Evolutionary conservation across 1,284 basidiomycete species (phyloP).

Genomic region (Rhizoctonia solani): DNA sequence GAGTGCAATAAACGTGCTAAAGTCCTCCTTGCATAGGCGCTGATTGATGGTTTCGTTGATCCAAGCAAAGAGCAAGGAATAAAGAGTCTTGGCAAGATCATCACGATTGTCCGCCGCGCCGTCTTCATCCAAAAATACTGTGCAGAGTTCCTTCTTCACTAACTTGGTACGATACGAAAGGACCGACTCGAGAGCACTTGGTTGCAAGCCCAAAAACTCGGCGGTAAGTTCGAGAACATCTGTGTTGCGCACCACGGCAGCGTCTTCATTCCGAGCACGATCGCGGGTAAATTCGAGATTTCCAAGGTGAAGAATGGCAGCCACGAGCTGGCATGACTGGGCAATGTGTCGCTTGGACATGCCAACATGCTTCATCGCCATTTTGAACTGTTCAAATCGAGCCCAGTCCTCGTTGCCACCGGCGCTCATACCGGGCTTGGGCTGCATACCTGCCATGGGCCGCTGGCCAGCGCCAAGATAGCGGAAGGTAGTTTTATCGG

Average conservation of each 20-base stretch:
- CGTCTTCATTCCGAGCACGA: slow-evolving; percentile 79
- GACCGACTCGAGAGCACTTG: slow-evolving; percentile 76
- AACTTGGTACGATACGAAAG: slow-evolving; percentile 92
- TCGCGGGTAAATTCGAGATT: slow-evolving; percentile 94
- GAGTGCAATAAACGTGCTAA: slow-evolving; percentile 89
- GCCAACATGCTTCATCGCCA: slow-evolving; percentile 90
- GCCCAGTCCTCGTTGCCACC: slow-evolving; percentile 65
- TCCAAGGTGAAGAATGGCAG: slow-evolving; percentile 93
- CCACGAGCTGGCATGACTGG: slow-evolving; percentile 91
- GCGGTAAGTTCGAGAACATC: slow-evolving; percentile 82
- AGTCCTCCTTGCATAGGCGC: slow-evolving; percentile 89
- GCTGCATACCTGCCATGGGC: slow-evolving; percentile 50
- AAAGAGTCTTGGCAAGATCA: slow-evolving; percentile 90
- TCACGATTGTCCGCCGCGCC: slow-evolving; percentile 91
- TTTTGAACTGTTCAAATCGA: slow-evolving; percentile 89
- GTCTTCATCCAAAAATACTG: slow-evolving; percentile 93
- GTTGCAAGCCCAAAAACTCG: slow-evolving; percentile 86
- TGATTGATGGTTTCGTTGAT: slow-evolving; percentile 96
- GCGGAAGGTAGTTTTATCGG: slow-evolving; percentile 77
- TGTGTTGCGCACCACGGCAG: slow-evolving; percentile 81
- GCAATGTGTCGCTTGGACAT: slow-evolving; percentile 92
- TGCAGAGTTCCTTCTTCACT: slow-evolving; percentile 93
- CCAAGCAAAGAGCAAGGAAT: slow-evolving; percentile 96
- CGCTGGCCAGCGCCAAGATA: slow-evolving; percentile 75
- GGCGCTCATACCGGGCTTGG: slow-evolving; percentile 37